Conservation (phyloP, 352 stramenopile genomes). For the Phytophthora europaea region DNA sequence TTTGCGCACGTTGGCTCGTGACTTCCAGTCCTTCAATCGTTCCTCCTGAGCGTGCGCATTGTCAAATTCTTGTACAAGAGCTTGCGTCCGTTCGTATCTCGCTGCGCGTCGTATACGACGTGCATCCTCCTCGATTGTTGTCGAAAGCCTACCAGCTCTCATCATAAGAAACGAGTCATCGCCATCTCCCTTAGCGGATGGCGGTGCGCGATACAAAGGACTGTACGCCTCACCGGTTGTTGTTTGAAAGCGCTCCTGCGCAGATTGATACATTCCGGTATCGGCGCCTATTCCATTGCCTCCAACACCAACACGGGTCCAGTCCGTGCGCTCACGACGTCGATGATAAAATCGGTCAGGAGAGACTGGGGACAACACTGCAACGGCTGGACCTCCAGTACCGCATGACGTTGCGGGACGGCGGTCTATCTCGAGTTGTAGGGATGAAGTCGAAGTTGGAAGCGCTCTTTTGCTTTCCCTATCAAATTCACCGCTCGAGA, state of each 20-base stretch:
- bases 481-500: background rate
- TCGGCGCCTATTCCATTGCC: slow-evolving; percentile 62
- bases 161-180: slow-evolving; percentile 48
- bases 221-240: slow-evolving; percentile 63
- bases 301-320: slow-evolving; percentile 79
- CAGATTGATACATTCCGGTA: slow-evolving; percentile 51
- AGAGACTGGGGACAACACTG: slow-evolving; percentile 44
- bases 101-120: slow-evolving; percentile 45
- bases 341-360: slow-evolving; percentile 70
- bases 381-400: slow-evolving; percentile 28
- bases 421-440: slow-evolving; percentile 39
- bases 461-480: slow-evolving; percentile 11
- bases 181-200: slow-evolving; percentile 20
- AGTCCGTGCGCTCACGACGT: slow-evolving; percentile 73
- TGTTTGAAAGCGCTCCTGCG: slow-evolving; percentile 68
- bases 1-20: slow-evolving; percentile 59
- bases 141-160: slow-evolving; percentile 40
- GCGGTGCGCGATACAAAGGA: slow-evolving; percentile 47
- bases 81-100: slow-evolving; percentile 57
- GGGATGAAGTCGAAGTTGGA: slow-evolving; percentile 33
- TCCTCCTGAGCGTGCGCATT: slow-evolving; percentile 39
- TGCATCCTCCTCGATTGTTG: slow-evolving; percentile 47
- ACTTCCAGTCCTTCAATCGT: slow-evolving; percentile 64
- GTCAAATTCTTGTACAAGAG: slow-evolving; percentile 46
- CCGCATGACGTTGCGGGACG: slow-evolving; percentile 26